Evolutionary conservation across 176 grass and related monocot species (phyloP), one percentile per base, ranked within the genome.

Genomic region (Tillandsia leiboldiana): DNA sequence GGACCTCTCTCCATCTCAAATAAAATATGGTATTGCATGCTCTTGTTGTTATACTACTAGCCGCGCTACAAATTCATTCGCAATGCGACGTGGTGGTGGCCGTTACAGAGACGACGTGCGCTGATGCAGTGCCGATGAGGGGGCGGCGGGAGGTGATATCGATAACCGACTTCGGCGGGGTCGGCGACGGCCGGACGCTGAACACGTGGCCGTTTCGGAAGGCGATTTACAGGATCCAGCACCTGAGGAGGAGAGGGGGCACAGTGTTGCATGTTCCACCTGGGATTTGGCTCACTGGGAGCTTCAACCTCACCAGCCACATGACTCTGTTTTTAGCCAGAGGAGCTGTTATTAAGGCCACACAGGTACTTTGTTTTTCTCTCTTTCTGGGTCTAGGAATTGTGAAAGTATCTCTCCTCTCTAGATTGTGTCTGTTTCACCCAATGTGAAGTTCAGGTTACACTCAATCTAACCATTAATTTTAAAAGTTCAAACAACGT

Each of bases 281-380:
- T 2, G 87, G 87, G 24, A 67, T 86, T 20, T 96, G 91, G 91
- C 81, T 96, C 79, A 88, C 91, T 56, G 91, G 87, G 28, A 85
- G 79, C 79, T 96, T 96, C 79, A 90, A 96, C 56, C 85, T 96
- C 71, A 96, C 84, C 72, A 90, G 91, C 84, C 87, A 96, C 66
- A 96, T 96, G 87, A 96, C 91, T 48, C 76, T 96, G 1, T 90
- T 83, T 71, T 76, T 96, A 49, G 91, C 79, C 68, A 91, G 64
- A 57, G 91, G 87, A 48, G 84, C 91, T 15, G 79, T 88, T 75
- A 72, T 96, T 56, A 88, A 83, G 76, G 87, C 87, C 64, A 86
- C 74, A 22, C 82, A 81, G 83, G 78, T 80, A 65, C 51, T 68
- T 49, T 13, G 3, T 54, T 17, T 12, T n/a, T 5, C 11, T 4